Evolutionary conservation across 169 alveolate genomes (phyloP).

Genomic region (Fabrea salina): DNA sequence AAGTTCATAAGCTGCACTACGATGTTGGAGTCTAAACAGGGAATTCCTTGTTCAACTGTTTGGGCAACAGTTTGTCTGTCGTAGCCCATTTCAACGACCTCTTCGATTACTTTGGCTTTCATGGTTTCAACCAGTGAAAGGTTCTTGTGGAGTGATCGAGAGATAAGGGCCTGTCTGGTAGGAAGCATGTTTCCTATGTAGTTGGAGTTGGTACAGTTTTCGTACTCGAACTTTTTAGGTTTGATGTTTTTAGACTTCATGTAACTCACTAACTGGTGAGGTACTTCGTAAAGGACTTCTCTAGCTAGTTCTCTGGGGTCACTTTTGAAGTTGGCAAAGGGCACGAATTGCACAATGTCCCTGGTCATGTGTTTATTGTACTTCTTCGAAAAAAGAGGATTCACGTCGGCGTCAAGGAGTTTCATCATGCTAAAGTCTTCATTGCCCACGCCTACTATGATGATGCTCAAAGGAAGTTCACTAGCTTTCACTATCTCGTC

Average conservation of each 20-base stretch:
- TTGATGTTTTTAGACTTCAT: slow-evolving; percentile 14
- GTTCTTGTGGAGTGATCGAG: neutral
- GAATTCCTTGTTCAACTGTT: neutral
- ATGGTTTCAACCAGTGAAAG: neutral
- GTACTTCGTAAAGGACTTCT: slow-evolving; percentile 83
- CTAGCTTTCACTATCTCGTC: slow-evolving; percentile 64
- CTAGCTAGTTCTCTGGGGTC: slow-evolving; percentile 67
- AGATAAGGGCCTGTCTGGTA: neutral
- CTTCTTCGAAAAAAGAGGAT: slow-evolving; percentile 3
- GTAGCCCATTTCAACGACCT: neutral
- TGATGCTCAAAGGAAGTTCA: slow-evolving; percentile 59
- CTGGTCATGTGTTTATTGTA: neutral
- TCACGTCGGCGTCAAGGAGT: slow-evolving; percentile 58
- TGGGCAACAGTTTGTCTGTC: neutral
- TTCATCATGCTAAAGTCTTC: slow-evolving; percentile 57
- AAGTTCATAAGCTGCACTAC: neutral
- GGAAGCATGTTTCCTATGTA: neutral
- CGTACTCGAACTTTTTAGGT: neutral
- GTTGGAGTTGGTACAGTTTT: too few species aligned
- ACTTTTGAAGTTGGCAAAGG: slow-evolving; percentile 62
- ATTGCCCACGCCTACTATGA: slow-evolving; percentile 75
- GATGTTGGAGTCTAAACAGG: neutral
- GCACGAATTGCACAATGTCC: slow-evolving; percentile 79
- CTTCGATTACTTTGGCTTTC: neutral
- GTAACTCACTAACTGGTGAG: slow-evolving; percentile 73